These are phyloP conservation scores for Paxillus rubicundulus DNA, from an alignment of 768 basidiomycete genomes.

Conservation along the genomic window DNA sequence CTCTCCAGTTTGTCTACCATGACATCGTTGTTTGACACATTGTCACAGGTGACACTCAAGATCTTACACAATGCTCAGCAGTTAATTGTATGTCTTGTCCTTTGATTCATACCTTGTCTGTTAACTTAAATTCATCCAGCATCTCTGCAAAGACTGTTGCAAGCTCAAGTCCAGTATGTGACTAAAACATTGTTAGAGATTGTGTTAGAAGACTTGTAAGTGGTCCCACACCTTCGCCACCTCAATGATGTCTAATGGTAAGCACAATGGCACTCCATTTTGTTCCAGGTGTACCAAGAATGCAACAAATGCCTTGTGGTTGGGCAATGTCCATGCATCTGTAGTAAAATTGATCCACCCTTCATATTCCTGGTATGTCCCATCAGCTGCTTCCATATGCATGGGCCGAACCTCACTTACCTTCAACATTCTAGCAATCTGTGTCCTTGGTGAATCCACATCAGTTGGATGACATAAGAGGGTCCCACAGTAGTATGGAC, in stretches of 20 bases:
- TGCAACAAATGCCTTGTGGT: slow-evolving; percentile 33
- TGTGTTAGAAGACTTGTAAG: too few species aligned
- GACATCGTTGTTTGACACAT: slow-evolving; percentile 27
- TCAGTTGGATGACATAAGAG: too few species aligned
- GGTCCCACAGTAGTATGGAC: too few species aligned
- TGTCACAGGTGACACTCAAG: slow-evolving; percentile 21
- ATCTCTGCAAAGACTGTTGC: slow-evolving; percentile 10
- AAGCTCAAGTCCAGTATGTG: too few species aligned
- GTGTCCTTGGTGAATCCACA: too few species aligned
- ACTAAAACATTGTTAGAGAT: too few species aligned
- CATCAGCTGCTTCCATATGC: neutral
- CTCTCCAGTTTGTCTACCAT: slow-evolving; percentile 18
- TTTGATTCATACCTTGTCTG: slow-evolving; percentile 9
- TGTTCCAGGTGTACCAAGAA: slow-evolving; percentile 34
- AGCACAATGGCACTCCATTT: slow-evolving; percentile 22
- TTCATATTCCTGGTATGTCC: slow-evolving; percentile 23
- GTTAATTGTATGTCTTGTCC: too few species aligned
- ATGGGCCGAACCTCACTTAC: neutral
- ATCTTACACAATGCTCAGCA: slow-evolving; percentile 23
- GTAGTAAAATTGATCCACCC: slow-evolving; percentile 33
- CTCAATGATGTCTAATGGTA: slow-evolving; percentile 29
- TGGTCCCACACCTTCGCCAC: too few species aligned
- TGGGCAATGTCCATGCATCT: slow-evolving; percentile 40
- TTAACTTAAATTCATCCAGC: slow-evolving; percentile 23
- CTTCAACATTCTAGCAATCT: too few species aligned